Evolutionary conservation across 192 early-diverging fungal species (phyloP), one percentile per base, ranked within the genome.

Genomic region (Backusella circina): DNA sequence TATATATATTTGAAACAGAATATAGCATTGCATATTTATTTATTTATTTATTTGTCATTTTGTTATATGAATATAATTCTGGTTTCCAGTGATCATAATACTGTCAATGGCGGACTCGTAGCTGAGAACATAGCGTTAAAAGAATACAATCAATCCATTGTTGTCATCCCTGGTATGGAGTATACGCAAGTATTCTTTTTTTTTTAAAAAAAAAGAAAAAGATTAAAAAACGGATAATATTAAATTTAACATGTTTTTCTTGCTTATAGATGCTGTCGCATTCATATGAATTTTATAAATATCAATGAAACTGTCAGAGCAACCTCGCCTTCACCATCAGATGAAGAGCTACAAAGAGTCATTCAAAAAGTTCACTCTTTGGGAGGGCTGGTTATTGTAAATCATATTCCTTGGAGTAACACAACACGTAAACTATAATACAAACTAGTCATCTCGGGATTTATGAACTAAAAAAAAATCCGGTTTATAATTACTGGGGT

Each of bases 361-460:
- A 93, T 93, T 51, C 73, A 82, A 35, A 82, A 82, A 68, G 83
- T 85, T 12, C 92, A 93, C 75, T 83, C 82, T 41, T 69, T 92
- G 18, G 92, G 92, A 41, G 92, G 92, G 0, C 70, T 93, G 15
- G 92, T 90, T 0, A 90, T 92, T 65, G 90, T 92, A 3, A 93
- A 93, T 78, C 92, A 93, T 75, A 91, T 93, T 67, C 92, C 92
- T 0, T 93, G 92, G 92, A 90, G 88, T 69, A 92, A 91, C 77
- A 80, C 82, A 5, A 91, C 89, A 37, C 82, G 86, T 86, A 80
- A 54, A 21, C 18, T 47, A 64, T 61, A 61, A 61, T 61, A 61
- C 23, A 61, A 12, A 28, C 26, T 28, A 61, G 10, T 2, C 21
- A 26, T 12, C 54, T 26, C 54, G 26, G 21, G 10, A 61, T 61